phyloP scores from a whole-genome alignment of 352 stramenopile species.

The Globisporangium perplexum region DNA sequence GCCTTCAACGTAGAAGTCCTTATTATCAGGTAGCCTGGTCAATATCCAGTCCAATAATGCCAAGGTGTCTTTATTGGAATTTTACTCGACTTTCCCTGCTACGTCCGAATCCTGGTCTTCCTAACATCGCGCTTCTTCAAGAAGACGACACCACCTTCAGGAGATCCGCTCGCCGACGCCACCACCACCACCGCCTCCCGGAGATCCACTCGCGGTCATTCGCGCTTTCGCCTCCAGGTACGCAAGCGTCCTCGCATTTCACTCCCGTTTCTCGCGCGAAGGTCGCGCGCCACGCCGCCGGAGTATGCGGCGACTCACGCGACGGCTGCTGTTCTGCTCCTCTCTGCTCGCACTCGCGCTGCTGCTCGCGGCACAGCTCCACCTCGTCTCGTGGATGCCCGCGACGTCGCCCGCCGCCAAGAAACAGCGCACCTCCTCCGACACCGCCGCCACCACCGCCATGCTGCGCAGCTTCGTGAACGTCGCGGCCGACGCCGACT shows the following conservation, averaged over 20 bases:
- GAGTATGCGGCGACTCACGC: not conserved
- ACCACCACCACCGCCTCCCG: too few relatives aligned
- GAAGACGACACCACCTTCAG: too few relatives aligned
- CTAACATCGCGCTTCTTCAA: too few relatives aligned
- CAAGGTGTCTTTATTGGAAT: too few relatives aligned
- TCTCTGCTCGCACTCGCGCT: not conserved
- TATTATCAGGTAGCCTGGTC: too few relatives aligned
- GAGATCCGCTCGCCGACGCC: too few relatives aligned
- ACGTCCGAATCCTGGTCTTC: too few relatives aligned
- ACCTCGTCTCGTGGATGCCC: not conserved
- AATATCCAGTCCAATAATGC: too few relatives aligned
- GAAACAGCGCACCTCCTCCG: not conserved
- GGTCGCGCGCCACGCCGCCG: not conserved
- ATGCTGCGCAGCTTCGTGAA: slow-evolving; percentile 54
- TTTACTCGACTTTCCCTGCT: too few relatives aligned
- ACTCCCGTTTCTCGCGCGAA: too few relatives aligned
- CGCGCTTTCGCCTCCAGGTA: not conserved
- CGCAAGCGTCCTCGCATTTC: not conserved
- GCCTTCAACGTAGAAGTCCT: too few relatives aligned
- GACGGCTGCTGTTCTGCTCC: not conserved
- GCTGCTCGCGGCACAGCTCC: not conserved
- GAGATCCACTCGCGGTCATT: not conserved
- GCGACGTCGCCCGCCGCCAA: not conserved
- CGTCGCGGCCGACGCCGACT: slow-evolving; percentile 70
- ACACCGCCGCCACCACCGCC: not conserved